Conservation (phyloP, 345 rosid species). For the Arabis alpina region DNA sequence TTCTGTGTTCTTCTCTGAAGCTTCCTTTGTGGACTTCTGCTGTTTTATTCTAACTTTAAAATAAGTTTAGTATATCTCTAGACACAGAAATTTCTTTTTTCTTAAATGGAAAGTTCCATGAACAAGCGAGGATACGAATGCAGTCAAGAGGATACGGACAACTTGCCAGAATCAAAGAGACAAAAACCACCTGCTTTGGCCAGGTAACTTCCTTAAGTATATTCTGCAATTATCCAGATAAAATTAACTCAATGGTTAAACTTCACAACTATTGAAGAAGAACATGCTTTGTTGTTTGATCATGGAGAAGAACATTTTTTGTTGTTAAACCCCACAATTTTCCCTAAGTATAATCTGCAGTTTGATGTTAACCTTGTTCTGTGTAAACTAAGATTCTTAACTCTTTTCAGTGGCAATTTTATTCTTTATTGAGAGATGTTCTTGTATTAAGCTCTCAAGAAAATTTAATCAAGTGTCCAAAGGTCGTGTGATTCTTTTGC, state of each 20-base stretch:
- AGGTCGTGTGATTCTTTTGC: slow-evolving; percentile 10
- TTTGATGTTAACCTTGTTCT: slow-evolving; percentile 5
- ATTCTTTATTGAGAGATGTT: neutral
- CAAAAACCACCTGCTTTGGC: slow-evolving; percentile 83
- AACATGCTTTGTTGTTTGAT: slow-evolving; percentile 12
- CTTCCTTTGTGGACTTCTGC: slow-evolving; percentile 45
- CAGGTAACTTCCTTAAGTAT: slow-evolving; percentile 53
- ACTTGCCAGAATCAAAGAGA: slow-evolving; percentile 65
- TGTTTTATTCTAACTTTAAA: slow-evolving; percentile 39
- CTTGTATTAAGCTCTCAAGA: neutral
- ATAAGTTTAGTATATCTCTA: slow-evolving; percentile 35
- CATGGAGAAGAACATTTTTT: slow-evolving; percentile 12
- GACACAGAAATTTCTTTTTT: slow-evolving; percentile 35
- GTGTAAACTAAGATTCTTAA: slow-evolving; percentile 1
- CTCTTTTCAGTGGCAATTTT: neutral
- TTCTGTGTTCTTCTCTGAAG: slow-evolving; percentile 43
- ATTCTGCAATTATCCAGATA: slow-evolving; percentile 14
- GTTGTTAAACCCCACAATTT: too few species aligned
- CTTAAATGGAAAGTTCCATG: slow-evolving; percentile 68
- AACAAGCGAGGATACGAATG: slow-evolving; percentile 65
- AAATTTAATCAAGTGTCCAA: neutral
- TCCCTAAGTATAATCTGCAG: too few species aligned
- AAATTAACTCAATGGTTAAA: slow-evolving; percentile 19
- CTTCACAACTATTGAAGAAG: slow-evolving; percentile 17
- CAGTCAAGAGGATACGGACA: slow-evolving; percentile 54